Evolutionary conservation across 306 rosid genomes (phyloP), one percentile per base, ranked within the genome.

Genomic region (Begonia peltatifolia): DNA sequence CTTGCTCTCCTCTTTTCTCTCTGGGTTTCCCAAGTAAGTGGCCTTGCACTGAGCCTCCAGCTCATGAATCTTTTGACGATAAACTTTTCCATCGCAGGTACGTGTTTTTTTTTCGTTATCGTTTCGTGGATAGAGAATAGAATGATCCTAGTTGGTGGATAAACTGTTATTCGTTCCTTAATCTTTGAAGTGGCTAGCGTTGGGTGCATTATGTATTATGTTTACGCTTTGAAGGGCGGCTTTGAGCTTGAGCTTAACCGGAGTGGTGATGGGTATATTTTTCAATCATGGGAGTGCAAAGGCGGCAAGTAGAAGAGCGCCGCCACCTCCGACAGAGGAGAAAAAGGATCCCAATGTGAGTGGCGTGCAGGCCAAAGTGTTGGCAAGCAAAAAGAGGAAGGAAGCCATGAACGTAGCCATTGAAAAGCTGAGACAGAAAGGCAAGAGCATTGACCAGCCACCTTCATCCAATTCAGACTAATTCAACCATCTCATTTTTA

Each of bases 361-460:
- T 52, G 99, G 84, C 14, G 80, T 79, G 60, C 57, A 58, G 64
- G 99, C 95, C 2, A 90, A 90, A 68, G 87, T 90, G 53, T 46
- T 90, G 50, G 94, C 95, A 20, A 80, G 92, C 82, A 86, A 79
- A 65, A 80, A 56, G 80, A 86, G 99, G 71, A 90, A 90, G 82
- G 86, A 90, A 50, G 93, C 94, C 50, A 64, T 90, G 88, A 83
- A 83, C 69, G 81, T 76, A 59, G 56, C 41, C 9, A 6, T 73
- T 9, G 84, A 84, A 46, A 79, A 74, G 67, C 75, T 81, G 9
- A 79, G 87, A 74, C 71, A 75, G 53, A 68, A 59, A 58, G 94
- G 97, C 53, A 79, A 78, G 67, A 6, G 68, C 42, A 5, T 76
- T 56, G 1, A 59, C 18, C 56, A 59, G 15, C 52, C 35, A 10